These are phyloP conservation scores for Fusarium sulawesiense DNA, from an alignment of 2,329 filamentous ascomycete species.

Conservation along the genomic window DNA sequence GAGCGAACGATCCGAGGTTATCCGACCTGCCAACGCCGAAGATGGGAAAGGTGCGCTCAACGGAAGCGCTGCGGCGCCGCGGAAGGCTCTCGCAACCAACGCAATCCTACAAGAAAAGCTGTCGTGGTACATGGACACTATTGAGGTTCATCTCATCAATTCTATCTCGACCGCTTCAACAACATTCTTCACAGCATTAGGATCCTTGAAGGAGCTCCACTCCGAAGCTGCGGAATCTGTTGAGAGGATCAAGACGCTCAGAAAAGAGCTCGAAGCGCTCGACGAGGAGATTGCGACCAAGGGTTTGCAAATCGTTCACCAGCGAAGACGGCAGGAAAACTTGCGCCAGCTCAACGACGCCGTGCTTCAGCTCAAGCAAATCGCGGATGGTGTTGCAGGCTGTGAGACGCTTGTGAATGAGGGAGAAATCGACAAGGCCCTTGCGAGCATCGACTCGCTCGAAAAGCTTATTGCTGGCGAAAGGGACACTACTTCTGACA, in stretches of 20 bases:
- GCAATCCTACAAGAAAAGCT: conserved; percentile 97
- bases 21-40: conserved; percentile 71
- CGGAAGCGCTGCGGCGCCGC: conserved; percentile 67
- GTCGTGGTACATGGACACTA: conserved; percentile 99
- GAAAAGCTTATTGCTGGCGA: conserved; percentile 85
- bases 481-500: conserved; percentile 53
- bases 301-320: conserved; percentile 86
- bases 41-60: conserved; percentile 68
- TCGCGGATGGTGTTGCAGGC: conserved; percentile 78
- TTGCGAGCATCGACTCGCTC: conserved; percentile 80
- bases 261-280: conserved; percentile 81
- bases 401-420: conserved; percentile 86
- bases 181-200: conserved; percentile 94
- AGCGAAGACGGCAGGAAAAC: conserved; percentile 85
- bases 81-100: conserved; percentile 93
- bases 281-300: conserved; percentile 89
- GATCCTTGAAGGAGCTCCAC: conserved; percentile 90
- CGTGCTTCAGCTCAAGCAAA: conserved; percentile 82
- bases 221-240: conserved; percentile 93
- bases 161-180: conserved; percentile 96
- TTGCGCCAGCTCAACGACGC: conserved; percentile 83
- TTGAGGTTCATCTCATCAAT: conserved; percentile 95
- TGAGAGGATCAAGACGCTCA: conserved; percentile 81
- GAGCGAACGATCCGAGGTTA: conserved; percentile 95
- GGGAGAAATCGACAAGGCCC: conserved; percentile 84